A percentile compares a stretch with the other conserved stretches of the same genome.
phyloP scores from a whole-genome alignment of 139 green algal species.

The Micractinium conductrix region DNA sequence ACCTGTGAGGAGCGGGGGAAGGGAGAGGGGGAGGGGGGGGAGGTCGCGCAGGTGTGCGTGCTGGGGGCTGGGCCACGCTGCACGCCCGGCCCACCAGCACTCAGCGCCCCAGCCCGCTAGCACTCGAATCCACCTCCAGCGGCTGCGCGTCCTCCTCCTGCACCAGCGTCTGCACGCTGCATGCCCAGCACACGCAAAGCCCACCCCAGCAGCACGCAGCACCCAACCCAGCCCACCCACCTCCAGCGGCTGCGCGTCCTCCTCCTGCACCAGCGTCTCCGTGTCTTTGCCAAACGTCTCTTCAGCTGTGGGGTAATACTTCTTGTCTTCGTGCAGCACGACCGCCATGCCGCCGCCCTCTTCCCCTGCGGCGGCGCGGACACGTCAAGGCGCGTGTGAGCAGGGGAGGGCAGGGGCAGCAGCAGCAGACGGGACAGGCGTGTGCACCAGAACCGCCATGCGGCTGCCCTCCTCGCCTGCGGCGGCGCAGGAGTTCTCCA shows the following conservation, averaged over 20 bases:
- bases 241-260: conserved; percentile 98
- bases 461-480: no score
- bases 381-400: not conserved
- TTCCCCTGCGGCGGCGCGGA: conserved; percentile 24
- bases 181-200: not conserved
- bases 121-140: no score
- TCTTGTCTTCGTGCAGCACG: conserved; percentile 98
- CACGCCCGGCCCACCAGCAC: not conserved
- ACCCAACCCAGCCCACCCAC: conserved; percentile 21
- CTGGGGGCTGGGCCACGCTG: no score
- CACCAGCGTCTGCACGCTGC: conserved; percentile 73
- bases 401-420: not conserved
- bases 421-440: not conserved
- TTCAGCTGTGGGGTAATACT: conserved; percentile 98
- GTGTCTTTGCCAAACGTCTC: conserved; percentile 93
- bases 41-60: no score
- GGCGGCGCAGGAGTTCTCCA: no score
- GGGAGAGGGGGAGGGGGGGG: not conserved
- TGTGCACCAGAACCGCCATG: not conserved
- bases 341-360: conserved; percentile 70
- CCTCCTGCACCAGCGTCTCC: conserved; percentile 97
- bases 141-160: conserved; percentile 97
- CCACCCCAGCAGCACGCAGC: not conserved
- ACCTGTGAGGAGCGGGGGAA: conserved; percentile 76
- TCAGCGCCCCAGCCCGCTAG: no score